Conservation (phyloP, 2,329 filamentous ascomycete species). For the Knufia petricola region DNA sequence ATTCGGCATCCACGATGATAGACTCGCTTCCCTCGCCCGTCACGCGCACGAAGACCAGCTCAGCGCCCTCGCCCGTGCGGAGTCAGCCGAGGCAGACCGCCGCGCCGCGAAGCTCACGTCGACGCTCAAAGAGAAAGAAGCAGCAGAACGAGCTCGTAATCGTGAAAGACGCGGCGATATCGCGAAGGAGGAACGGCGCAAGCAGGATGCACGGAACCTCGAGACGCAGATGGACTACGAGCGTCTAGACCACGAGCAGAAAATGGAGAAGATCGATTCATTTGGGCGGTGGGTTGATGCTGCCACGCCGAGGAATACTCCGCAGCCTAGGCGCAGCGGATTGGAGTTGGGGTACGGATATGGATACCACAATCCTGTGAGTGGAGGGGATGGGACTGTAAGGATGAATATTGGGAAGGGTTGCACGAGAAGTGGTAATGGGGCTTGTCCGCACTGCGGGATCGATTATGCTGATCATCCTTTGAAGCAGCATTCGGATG, state of each 20-base stretch:
- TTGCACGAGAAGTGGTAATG: background rate
- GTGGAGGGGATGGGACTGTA: background rate
- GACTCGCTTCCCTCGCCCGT: background rate
- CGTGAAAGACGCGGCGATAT: background rate
- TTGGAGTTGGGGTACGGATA: background rate
- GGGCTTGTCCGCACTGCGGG: background rate
- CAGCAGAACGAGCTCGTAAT: background rate
- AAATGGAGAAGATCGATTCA: slow-evolving; percentile 1
- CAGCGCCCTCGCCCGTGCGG: background rate
- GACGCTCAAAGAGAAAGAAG: background rate
- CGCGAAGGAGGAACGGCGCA: background rate
- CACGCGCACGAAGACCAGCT: background rate
- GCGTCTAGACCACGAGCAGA: background rate
- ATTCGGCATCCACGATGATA: slow-evolving; percentile 2
- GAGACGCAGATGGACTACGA: slow-evolving; percentile 2
- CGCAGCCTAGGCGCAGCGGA: background rate
- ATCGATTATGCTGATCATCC: background rate
- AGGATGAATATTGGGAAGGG: background rate
- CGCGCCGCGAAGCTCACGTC: background rate
- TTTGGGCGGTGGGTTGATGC: background rate
- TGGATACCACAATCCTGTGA: background rate
- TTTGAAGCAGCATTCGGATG: background rate
- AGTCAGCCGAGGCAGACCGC: background rate
- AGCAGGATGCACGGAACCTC: background rate
- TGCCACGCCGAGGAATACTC: background rate